These are phyloP conservation scores for Sanghuangporus weigelae DNA, from an alignment of 1,284 basidiomycete genomes.

Conservation along the genomic window DNA sequence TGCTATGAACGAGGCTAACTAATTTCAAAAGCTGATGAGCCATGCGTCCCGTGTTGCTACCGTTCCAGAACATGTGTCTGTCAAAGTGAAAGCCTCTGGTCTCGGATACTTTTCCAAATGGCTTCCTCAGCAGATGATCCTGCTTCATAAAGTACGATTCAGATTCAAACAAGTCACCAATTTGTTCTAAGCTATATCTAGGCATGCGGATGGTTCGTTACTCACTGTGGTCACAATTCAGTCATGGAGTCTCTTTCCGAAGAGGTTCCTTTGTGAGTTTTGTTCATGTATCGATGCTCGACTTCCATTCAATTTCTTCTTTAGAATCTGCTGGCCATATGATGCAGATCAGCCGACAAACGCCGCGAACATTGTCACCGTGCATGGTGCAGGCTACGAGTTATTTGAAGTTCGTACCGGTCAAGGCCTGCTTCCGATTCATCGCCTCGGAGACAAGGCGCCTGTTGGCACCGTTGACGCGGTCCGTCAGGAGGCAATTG, in stretches of 20 bases:
- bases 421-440: constrained; percentile 21
- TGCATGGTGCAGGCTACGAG: constrained; percentile 25
- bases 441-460: constrained; percentile 6
- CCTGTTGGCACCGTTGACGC: constrained; percentile 13
- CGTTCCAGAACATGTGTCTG: constrained; percentile 10
- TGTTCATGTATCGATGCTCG: background rate
- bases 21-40: constrained; percentile 7
- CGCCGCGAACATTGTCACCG: constrained; percentile 21
- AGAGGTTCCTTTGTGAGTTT: constrained; percentile 17
- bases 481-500: background rate
- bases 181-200: background rate
- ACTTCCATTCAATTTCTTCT: background rate
- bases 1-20: background rate
- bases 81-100: constrained; percentile 12
- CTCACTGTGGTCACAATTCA: constrained; percentile 20
- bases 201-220: constrained; percentile 20
- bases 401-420: constrained; percentile 26
- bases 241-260: constrained; percentile 16
- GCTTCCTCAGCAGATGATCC: constrained; percentile 18
- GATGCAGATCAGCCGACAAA: constrained; percentile 24
- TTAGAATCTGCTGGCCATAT: constrained; percentile 27
- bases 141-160: constrained; percentile 12
- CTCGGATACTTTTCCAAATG: constrained; percentile 14
- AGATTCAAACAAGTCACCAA: background rate
- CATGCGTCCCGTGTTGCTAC: constrained; percentile 10